Base-by-base conservation (phyloP, 768 basidiomycete species). In the Mycena venus region DNA sequence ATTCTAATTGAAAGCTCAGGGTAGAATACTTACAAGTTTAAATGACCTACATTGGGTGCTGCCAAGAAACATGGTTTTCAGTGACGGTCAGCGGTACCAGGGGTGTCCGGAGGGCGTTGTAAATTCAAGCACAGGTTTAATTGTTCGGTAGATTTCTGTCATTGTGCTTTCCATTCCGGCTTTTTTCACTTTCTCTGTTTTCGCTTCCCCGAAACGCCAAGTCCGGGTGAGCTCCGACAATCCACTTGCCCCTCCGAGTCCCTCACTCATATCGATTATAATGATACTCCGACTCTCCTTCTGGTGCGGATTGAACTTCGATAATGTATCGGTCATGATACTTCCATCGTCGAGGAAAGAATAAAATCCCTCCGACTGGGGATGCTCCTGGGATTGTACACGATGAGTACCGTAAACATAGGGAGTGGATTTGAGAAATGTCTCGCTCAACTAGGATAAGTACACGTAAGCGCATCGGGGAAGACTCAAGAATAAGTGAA, bases 71-170 rank as follows among this genome's bases (percentile, higher is more conserved):
- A n/a, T n/a, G n/a, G n/a, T n/a, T n/a, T n/a, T n/a, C n/a, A n/a
- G n/a, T n/a, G n/a, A n/a, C n/a, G n/a, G n/a, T n/a, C n/a, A n/a
- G n/a, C n/a, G n/a, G n/a, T n/a, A n/a, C n/a, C n/a, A n/a, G n/a
- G n/a, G n/a, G n/a, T n/a, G n/a, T n/a, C n/a, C n/a, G n/a, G n/a
- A n/a, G n/a, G n/a, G n/a, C n/a, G n/a, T n/a, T n/a, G n/a, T n/a
- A n/a, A n/a, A 59, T 59, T 59, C 27, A 34, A 59, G 56, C 56
- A 59, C 55, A 59, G 15, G 56, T 51, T 27, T 51, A 51, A 51
- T 59, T 59, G 56, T 59, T 59, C 32, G 56, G 56, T 59, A 59
- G 32, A 34, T 59, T 55, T 55, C 27, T 59, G 56, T 59, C 56
- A 27, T 51, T 25, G 10, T 51, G 49, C 49, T 51, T 51, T 51